Evolutionary conservation across 2,329 filamentous ascomycete species (phyloP), one percentile per base, ranked within the genome.

Genomic region (Hypoxylon sp.): DNA sequence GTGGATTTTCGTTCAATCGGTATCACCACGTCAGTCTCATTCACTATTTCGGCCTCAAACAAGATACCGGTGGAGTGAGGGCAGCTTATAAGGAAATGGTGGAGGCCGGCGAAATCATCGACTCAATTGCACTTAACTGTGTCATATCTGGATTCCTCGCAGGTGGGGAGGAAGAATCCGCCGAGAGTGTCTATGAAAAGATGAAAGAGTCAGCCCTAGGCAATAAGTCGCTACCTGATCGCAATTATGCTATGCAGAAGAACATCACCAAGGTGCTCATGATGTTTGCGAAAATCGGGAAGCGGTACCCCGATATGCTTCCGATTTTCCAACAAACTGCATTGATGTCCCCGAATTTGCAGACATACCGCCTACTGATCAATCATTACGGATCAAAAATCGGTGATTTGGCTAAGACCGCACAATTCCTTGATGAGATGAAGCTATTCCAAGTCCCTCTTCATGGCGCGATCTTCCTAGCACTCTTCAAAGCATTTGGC

Each of bases 111-210:
- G 93, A 98, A 78, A 90, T 98, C 69, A 90, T 99, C 61, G 95
- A 98, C 78, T 95, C 93, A 0, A 85, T 92, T 2, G 91, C 94
- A 13, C 85, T 98, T 79, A 98, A 98, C 77, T 93, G 92, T 73
- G 90, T 98, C 74, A 92, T 98, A 69, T 86, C 90, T 0, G 90
- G 94, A 1, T 86, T 98, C 20, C 85, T 98, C 48, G 86, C 89
- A 62, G 90, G 91, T 13, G 91, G 91, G 44, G 95, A 99, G 76
- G 88, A 91, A 42, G 82, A 85, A 6, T 90, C 93, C 0, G 96
- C 95, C 2, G 90, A 95, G 73, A 86, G 91, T 66, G 89, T 97
- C 10, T 98, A 98, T 75, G 83, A 89, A 64, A 90, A 90, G 67
- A 98, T 99, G 95, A 95, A 94, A 79, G 81, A 81, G 1, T 83